These are phyloP conservation scores for Rhododendron kiyosumense DNA, from an alignment of 148 eudicot genomes.

Conservation along the genomic window DNA sequence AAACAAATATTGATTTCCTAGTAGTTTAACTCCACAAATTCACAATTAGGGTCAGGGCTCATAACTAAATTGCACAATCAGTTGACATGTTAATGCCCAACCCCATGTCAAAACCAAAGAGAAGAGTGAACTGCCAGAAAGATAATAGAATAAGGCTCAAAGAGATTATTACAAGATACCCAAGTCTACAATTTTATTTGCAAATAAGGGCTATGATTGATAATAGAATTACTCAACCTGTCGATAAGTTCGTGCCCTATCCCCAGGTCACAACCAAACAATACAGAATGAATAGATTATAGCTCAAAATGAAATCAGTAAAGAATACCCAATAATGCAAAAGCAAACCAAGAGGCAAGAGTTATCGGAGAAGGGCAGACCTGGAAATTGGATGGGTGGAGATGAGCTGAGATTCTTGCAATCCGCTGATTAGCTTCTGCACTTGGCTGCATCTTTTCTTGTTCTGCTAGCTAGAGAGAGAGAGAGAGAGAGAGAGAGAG, in stretches of 20 bases:
- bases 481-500: background rate
- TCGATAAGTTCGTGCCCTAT: background rate
- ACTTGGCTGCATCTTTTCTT: slow-evolving; percentile 36
- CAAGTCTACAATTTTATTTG: background rate
- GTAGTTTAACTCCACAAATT: background rate
- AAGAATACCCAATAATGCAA: background rate
- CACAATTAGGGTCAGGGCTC: background rate
- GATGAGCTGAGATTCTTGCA: slow-evolving; percentile 88
- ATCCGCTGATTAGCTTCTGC: slow-evolving; percentile 69
- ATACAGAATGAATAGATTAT: background rate
- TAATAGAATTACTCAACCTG: background rate
- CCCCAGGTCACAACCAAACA: background rate
- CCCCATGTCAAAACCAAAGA: background rate
- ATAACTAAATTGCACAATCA: background rate
- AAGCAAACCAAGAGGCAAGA: background rate
- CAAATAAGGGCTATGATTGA: background rate
- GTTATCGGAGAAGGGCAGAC: slow-evolving; percentile 20
- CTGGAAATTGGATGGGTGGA: slow-evolving; percentile 69
- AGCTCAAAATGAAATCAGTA: background rate
- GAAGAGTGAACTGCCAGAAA: background rate
- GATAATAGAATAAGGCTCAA: background rate
- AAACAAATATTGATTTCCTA: background rate
- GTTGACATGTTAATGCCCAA: background rate
- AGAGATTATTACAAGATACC: background rate
- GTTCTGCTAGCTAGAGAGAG: background rate